These are phyloP conservation scores for Pelargonium nanum DNA, from an alignment of 345 rosid genomes.

Conservation along the genomic window DNA sequence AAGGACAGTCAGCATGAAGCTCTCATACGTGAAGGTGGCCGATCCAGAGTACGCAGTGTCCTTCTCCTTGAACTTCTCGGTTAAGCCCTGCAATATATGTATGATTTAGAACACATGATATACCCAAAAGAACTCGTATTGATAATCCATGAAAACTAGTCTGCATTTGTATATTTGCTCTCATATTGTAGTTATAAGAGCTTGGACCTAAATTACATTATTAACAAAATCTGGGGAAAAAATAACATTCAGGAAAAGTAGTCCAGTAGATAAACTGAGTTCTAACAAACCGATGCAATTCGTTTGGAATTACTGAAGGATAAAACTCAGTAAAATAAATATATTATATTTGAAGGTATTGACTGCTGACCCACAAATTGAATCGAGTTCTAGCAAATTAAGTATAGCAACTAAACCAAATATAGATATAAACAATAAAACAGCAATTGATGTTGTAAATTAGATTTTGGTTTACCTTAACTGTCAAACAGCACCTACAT, in stretches of 20 bases:
- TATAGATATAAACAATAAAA: not conserved
- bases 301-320: too few relatives aligned
- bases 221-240: not conserved
- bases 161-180: not conserved
- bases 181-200: too few relatives aligned
- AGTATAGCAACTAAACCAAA: not conserved
- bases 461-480: constrained; percentile 43
- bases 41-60: constrained; percentile 62
- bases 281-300: too few relatives aligned
- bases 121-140: not conserved
- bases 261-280: not conserved
- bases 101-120: not conserved
- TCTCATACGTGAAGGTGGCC: constrained; percentile 72
- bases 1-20: constrained; percentile 81
- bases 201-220: not conserved
- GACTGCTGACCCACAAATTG: not conserved
- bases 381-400: too few relatives aligned
- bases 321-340: too few relatives aligned
- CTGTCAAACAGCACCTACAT: constrained; percentile 92
- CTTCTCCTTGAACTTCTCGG: constrained; percentile 89
- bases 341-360: too few relatives aligned
- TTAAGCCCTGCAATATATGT: constrained; percentile 50
- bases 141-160: not conserved
- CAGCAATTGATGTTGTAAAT: not conserved
- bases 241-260: not conserved